Evolutionary conservation across 148 eudicot species (phyloP), one percentile per base, ranked within the genome.

Genomic region (Rhododendron kiyosumense): DNA sequence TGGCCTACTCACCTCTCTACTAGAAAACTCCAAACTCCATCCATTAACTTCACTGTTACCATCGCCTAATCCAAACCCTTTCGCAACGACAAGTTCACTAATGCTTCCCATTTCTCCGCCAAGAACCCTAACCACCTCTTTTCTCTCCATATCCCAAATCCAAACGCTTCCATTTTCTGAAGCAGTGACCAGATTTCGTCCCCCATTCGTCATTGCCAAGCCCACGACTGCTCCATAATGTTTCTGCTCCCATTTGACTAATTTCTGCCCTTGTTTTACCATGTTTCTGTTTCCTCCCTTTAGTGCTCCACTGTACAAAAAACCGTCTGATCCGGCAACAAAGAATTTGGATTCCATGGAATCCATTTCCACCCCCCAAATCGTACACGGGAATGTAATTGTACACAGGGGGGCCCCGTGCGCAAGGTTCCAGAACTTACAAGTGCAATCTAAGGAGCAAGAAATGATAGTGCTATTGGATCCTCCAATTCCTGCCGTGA

Each of bases 391-490:
- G 75, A 85, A 85, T 41, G 52, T 45, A 7, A 88, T 51, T 0
- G 89, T 61, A 2, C 45, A 34, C 41, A 84, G 81, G 52, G 34
- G 85, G n/a, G 78, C 49, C 8, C 79, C 24, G 0, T 75, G 59
- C 79, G 36, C 34, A 1, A 86, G 87, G 83, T 85, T 89, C 85
- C 85, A 84, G 32, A 89, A 84, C 77, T 89, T 89, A 54, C 86
- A 86, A 0, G 86, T 89, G 34, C 82, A 51, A 13, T 89, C 90
- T 24, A 88, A 32, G 14, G 90, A 86, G 83, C 78, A 76, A 13
- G 90, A 85, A 20, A 82, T 71, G n/a, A 89, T 59, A 17, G 86
- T 78, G 69, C 79, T 74, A 57, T 69, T 79, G 30, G 74, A 82
- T 3, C 65, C 67, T 49, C 86, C 82, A 65, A 84, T 34, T 1